Base-by-base conservation (phyloP, 2,329 filamentous ascomycete genomes). In the Aureobasidium lini region DNA sequence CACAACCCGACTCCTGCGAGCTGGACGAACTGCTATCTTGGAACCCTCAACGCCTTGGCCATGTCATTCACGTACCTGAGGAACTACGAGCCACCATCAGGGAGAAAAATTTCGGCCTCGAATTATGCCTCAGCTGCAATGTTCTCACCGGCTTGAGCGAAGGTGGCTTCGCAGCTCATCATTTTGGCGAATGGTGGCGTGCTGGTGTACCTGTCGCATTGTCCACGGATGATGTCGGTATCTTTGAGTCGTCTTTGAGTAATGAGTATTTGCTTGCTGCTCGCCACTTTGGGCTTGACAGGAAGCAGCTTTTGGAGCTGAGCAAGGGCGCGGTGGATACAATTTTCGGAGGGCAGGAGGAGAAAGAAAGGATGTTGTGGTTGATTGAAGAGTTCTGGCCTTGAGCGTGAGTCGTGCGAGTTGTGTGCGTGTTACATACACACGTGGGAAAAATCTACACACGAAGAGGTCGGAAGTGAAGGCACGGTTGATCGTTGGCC, bases 141-240 rank as follows among this genome's bases (percentile, higher is more conserved):
- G 88, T 94, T 1, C 83, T 86, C 64, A 87, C 87, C 1, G 84
- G 84, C 64, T 84, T 94, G 83, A 84, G 87, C 53, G 74, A 77
- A 1, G 86, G 87, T 0, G 82, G 84, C 1, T 82, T 80, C 65
- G 66, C 80, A 60, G 84, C 84, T 50, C 89, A 94, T 71, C 89
- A 94, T 74, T 91, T 94, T 72, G 85, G 86, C 13, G 80, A 84
- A 67, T 94, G 89, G 89, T 73, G 76, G 47, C 76, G 81, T 6
- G 79, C 78, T 28, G 79, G 57, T 2, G 83, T 81, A 53, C 78
- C 81, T 4, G 79, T 93, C 46, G 83, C 84, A 4, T 75, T 93
- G 47, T 86, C 83, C 87, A 94, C 89, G 1, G 90, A 94, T 68
- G 89, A 94, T 66, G 86, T 93, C 9, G 90, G 89, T 1, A 84